phyloP scores from a whole-genome alignment of 2,329 filamentous ascomycete genomes.

The Myriangium duriaei region DNA sequence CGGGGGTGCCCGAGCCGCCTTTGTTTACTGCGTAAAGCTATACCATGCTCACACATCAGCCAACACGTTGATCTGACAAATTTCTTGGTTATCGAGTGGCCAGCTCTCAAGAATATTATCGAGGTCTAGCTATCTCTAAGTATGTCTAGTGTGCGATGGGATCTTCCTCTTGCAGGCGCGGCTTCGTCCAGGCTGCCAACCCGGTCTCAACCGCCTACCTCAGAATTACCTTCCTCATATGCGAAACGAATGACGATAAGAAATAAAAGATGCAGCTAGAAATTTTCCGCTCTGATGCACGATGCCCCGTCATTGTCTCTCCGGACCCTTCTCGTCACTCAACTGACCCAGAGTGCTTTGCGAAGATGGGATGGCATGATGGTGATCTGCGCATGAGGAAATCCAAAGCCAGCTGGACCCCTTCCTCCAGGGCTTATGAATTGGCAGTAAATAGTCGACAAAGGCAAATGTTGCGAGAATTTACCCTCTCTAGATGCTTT shows the following conservation, averaged over 20 bases:
- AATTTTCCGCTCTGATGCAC: too few species aligned
- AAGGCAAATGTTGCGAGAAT: background rate
- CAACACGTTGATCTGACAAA: too few species aligned
- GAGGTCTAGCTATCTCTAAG: background rate
- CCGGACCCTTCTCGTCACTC: too few species aligned
- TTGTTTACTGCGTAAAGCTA: too few species aligned
- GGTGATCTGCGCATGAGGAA: background rate
- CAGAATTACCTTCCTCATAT: background rate
- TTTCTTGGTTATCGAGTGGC: too few species aligned
- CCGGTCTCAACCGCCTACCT: too few species aligned
- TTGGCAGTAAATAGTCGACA: background rate
- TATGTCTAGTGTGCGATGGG: background rate
- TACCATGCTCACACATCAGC: too few species aligned
- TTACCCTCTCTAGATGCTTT: background rate
- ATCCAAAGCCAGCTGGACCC: background rate
- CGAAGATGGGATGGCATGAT: background rate
- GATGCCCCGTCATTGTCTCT: too few species aligned
- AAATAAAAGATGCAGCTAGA: background rate
- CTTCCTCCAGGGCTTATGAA: background rate
- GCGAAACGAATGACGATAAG: background rate
- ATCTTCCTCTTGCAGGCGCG: background rate
- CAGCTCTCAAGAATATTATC: background rate
- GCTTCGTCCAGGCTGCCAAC: too few species aligned
- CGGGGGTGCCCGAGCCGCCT: conserved; percentile 1
- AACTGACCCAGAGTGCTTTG: too few species aligned